These are phyloP conservation scores for Royoungia palumana DNA, from an alignment of 768 basidiomycete species.

Conservation along the genomic window DNA sequence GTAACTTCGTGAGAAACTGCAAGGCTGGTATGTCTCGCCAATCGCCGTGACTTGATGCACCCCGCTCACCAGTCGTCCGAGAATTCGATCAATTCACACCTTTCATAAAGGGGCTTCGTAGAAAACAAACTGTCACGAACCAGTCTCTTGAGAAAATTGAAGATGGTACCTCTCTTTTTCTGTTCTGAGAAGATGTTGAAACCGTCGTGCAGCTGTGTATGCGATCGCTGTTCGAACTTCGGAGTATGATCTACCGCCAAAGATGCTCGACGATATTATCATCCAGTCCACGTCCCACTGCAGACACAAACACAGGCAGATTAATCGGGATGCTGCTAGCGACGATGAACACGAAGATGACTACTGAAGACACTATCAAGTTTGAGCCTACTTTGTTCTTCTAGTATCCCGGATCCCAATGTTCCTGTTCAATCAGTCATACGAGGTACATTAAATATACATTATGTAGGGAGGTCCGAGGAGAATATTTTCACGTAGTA, in stretches of 20 bases:
- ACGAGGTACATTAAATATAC: not conserved
- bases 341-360: conserved; percentile 29
- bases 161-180: conserved; percentile 54
- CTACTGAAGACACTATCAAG: conserved; percentile 9
- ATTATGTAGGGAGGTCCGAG: not conserved
- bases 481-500: not conserved
- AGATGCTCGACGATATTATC: conserved; percentile 69
- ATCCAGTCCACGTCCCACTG: conserved; percentile 43
- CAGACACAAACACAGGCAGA: conserved; percentile 17
- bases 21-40: conserved; percentile 53
- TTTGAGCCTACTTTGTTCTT: too few relatives aligned
- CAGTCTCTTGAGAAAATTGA: conserved; percentile 95
- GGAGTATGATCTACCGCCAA: conserved; percentile 66
- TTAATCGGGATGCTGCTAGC: conserved; percentile 15
- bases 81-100: conserved; percentile 80
- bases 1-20: conserved; percentile 69
- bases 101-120: conserved; percentile 66
- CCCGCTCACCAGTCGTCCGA: conserved; percentile 23
- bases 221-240: conserved; percentile 68
- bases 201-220: conserved; percentile 53
- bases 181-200: conserved; percentile 3
- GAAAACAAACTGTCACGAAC: conserved; percentile 84
- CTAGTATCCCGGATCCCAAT: too few relatives aligned
- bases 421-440: not conserved
- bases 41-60: not conserved